phyloP scores from a whole-genome alignment of 2,329 filamentous ascomycete species.

The Paradendryphiella salina region DNA sequence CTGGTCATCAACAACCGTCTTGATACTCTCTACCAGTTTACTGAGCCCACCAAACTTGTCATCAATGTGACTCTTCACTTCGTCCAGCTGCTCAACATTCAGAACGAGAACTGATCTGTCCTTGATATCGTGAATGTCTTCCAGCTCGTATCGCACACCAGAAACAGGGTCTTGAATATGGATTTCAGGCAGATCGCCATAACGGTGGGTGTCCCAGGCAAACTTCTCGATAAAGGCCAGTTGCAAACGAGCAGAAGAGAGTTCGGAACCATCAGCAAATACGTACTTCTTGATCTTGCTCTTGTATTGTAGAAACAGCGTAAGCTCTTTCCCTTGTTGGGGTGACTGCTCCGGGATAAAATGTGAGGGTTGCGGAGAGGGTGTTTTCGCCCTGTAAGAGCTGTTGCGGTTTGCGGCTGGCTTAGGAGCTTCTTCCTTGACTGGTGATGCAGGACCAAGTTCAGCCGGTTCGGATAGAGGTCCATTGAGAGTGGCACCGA shows the following conservation, averaged over 20 bases:
- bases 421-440: slow-evolving; percentile 27
- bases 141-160: slow-evolving; percentile 93
- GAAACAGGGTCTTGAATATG: slow-evolving; percentile 97
- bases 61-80: slow-evolving; percentile 95
- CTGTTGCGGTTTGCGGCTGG: slow-evolving; percentile 32
- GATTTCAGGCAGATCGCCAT: slow-evolving; percentile 94
- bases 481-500: slow-evolving; percentile 44
- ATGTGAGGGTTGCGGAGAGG: slow-evolving; percentile 49
- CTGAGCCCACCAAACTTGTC: slow-evolving; percentile 82
- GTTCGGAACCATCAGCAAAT: slow-evolving; percentile 78
- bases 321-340: slow-evolving; percentile 81
- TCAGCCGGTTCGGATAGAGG: slow-evolving; percentile 42
- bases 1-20: slow-evolving; percentile 81
- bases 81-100: slow-evolving; percentile 89
- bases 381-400: slow-evolving; percentile 42
- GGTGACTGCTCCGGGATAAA: slow-evolving; percentile 63
- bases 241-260: slow-evolving; percentile 86
- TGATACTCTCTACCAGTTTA: slow-evolving; percentile 81
- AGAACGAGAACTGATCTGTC: slow-evolving; percentile 93
- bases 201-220: slow-evolving; percentile 96
- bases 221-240: slow-evolving; percentile 99
- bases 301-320: slow-evolving; percentile 93
- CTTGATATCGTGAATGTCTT: slow-evolving; percentile 90
- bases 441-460: slow-evolving; percentile 28
- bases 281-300: slow-evolving; percentile 97